Evolutionary conservation across 2,329 filamentous ascomycete species (phyloP).

Genomic region (Phialophora tarda): DNA sequence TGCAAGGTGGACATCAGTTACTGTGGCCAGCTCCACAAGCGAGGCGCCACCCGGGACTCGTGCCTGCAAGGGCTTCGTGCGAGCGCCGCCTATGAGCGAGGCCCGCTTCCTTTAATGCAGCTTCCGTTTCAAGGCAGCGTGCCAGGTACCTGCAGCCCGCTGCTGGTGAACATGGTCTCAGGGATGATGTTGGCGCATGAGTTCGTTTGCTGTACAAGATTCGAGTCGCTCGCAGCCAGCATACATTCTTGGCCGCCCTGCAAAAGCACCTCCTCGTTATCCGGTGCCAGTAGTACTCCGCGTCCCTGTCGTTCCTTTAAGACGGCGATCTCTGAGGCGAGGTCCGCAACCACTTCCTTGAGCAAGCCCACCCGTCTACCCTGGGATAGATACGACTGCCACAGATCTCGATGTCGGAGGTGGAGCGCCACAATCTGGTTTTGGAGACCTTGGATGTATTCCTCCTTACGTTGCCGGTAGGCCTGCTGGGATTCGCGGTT

Average conservation of each 20-base stretch:
- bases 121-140: background rate
- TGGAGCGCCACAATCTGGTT: slow-evolving; percentile 12
- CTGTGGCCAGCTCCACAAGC: background rate
- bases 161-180: background rate
- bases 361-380: slow-evolving; percentile 8
- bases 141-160: background rate
- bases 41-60: background rate
- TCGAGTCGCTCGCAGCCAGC: background rate
- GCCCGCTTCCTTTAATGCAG: background rate
- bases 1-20: background rate
- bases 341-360: slow-evolving; percentile 12
- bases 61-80: slow-evolving; percentile 1
- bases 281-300: background rate
- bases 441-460: slow-evolving; percentile 12
- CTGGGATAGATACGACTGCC: slow-evolving; percentile 7
- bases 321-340: slow-evolving; percentile 7
- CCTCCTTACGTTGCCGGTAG: slow-evolving; percentile 16
- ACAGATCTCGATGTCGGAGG: slow-evolving; percentile 20
- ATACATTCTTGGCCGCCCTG: background rate
- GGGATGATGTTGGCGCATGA: background rate
- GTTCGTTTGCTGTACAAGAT: background rate
- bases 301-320: slow-evolving; percentile 2
- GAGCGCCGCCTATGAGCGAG: background rate
- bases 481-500: slow-evolving; percentile 21
- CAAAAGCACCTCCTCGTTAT: background rate